Conservation (phyloP, 805 yeast species). For the Saturnispora quitensis region DNA sequence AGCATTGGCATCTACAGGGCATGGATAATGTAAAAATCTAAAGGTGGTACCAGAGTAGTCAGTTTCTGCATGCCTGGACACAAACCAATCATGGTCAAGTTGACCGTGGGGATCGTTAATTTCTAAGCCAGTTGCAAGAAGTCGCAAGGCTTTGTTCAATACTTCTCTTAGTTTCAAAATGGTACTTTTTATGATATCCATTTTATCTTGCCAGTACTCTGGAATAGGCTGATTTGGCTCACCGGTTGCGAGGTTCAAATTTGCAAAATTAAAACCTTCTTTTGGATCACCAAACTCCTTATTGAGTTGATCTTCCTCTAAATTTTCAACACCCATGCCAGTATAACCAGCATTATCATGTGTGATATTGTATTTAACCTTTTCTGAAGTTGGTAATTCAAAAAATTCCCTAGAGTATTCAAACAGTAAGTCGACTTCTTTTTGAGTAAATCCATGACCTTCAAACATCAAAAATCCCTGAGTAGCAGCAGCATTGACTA, state of each 20-base stretch:
- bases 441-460: slow-evolving; percentile 40
- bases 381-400: slow-evolving; percentile 40
- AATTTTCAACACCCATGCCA: slow-evolving; percentile 35
- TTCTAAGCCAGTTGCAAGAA: slow-evolving; percentile 54
- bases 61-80: slow-evolving; percentile 44
- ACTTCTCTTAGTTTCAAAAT: slow-evolving; percentile 40
- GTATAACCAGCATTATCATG: slow-evolving; percentile 39
- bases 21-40: slow-evolving; percentile 66
- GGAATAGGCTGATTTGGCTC: slow-evolving; percentile 39
- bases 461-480: slow-evolving; percentile 46
- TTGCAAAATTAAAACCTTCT: slow-evolving; percentile 55
- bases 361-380: slow-evolving; percentile 41
- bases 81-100: slow-evolving; percentile 49
- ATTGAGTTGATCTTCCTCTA: slow-evolving; percentile 28
- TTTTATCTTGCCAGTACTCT: slow-evolving; percentile 34
- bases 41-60: slow-evolving; percentile 53
- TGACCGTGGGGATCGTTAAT: slow-evolving; percentile 44
- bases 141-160: slow-evolving; percentile 39
- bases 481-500: slow-evolving; percentile 37
- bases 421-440: slow-evolving; percentile 29
- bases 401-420: slow-evolving; percentile 22
- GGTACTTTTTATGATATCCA: slow-evolving; percentile 33
- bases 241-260: slow-evolving; percentile 44
- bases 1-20: slow-evolving; percentile 34
- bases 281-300: slow-evolving; percentile 40